Conservation (phyloP, 139 green algal genomes). For the Micractinium sp. region DNA sequence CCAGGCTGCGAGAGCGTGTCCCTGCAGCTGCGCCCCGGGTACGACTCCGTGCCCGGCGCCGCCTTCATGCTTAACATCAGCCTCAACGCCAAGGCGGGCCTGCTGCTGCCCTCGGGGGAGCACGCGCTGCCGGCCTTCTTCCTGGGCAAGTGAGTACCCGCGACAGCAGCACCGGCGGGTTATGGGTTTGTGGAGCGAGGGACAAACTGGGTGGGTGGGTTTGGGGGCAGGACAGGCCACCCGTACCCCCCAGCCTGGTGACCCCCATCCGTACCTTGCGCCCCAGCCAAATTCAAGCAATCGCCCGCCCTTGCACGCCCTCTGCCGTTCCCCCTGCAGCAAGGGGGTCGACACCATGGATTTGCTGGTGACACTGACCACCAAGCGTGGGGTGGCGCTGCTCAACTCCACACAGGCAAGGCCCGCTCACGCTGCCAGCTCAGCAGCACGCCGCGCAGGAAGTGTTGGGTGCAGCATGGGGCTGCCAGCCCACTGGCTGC, state of each 20-base stretch:
- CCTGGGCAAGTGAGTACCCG: constrained; percentile 10
- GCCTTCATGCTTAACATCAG: constrained; percentile 60
- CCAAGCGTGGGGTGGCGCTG: constrained; percentile 40
- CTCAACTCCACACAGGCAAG: constrained; percentile 52
- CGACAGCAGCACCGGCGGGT: too few species aligned
- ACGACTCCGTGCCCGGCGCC: constrained; percentile 47
- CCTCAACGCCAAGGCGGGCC: constrained; percentile 45
- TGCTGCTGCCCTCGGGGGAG: constrained; percentile 39
- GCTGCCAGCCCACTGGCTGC: too few species aligned
- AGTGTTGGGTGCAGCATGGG: too few species aligned
- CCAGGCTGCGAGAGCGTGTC: constrained; percentile 55
- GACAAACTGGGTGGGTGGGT: not conserved
- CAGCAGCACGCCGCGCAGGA: too few species aligned
- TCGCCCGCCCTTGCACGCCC: too few species aligned
- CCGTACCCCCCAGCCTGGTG: too few species aligned
- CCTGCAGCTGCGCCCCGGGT: constrained; percentile 49
- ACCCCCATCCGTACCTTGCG: too few species aligned
- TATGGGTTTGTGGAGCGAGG: not conserved
- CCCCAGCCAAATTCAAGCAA: too few species aligned
- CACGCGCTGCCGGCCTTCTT: constrained; percentile 27
- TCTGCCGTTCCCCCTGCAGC: not conserved
- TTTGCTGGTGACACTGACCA: constrained; percentile 50
- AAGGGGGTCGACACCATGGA: constrained; percentile 39
- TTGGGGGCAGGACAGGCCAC: too few species aligned
- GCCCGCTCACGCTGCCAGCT: too few species aligned